Conservation (phyloP, 139 green algal genomes). For the Chlorella vulgaris region DNA sequence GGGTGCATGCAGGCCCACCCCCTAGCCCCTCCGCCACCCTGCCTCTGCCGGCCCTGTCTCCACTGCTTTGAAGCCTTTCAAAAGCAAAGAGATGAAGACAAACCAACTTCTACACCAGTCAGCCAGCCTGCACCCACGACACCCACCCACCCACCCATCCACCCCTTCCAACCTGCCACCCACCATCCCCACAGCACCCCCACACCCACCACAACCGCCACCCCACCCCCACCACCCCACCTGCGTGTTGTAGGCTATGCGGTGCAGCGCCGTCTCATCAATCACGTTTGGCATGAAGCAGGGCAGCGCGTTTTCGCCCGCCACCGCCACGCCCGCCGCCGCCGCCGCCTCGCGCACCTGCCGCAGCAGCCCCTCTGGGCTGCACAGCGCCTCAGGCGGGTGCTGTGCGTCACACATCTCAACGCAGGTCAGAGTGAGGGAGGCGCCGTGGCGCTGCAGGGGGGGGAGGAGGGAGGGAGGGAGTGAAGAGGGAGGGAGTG, state of each 20-base stretch:
- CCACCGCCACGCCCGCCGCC: slow-evolving; percentile 68
- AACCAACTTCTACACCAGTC: too few relatives aligned
- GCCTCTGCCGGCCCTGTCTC: too few relatives aligned
- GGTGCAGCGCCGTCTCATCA: slow-evolving; percentile 65
- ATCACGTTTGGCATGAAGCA: slow-evolving; percentile 71
- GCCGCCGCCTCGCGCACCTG: slow-evolving; percentile 33
- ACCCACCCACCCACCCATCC: too few relatives aligned
- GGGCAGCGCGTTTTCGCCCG: slow-evolving; percentile 94
- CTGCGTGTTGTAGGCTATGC: slow-evolving; percentile 38
- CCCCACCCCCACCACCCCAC: neutral
- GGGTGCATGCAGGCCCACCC: too few relatives aligned
- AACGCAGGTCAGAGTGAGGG: slow-evolving; percentile 95
- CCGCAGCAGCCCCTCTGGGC: slow-evolving; percentile 87
- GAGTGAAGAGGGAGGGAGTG: neutral
- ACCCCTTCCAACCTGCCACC: neutral
- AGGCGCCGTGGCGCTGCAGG: slow-evolving; percentile 59
- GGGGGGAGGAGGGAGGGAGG: neutral
- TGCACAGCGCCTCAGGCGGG: slow-evolving; percentile 80
- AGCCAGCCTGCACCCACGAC: too few relatives aligned
- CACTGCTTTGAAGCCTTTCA: too few relatives aligned
- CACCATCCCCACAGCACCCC: neutral
- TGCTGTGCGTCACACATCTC: slow-evolving; percentile 98
- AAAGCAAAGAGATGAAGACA: too few relatives aligned
- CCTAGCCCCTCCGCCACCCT: too few relatives aligned
- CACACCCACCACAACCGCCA: neutral